Evolutionary conservation across 305 asterid species (phyloP).

Genomic region (Solanum chacoense): DNA sequence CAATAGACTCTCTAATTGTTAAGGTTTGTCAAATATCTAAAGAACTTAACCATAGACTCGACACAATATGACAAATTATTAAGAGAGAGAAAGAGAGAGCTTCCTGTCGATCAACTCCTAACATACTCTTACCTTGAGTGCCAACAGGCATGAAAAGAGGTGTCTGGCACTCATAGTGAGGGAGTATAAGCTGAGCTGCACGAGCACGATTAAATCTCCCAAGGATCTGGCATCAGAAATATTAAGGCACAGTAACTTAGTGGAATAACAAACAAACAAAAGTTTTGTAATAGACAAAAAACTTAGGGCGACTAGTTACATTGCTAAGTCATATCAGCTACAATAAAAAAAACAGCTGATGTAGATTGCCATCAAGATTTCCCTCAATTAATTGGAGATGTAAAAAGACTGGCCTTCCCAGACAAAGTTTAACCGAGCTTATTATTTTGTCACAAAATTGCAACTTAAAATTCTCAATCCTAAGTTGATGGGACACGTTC

Average conservation of each 20-base stretch:
- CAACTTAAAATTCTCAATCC: not conserved
- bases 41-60: not conserved
- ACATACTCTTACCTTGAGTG: slow-evolving; percentile 61
- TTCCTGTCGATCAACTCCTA: not conserved
- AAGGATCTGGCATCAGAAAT: slow-evolving; percentile 48
- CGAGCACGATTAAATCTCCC: slow-evolving; percentile 97
- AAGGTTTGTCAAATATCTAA: not conserved
- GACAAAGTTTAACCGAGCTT: not conserved
- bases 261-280: not conserved
- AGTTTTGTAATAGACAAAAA: not conserved
- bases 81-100: not conserved
- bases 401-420: not conserved
- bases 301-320: not conserved
- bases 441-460: not conserved
- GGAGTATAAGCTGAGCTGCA: slow-evolving; percentile 80
- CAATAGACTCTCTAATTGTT: not conserved
- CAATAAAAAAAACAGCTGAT: not conserved
- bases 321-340: not conserved
- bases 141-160: slow-evolving; percentile 99
- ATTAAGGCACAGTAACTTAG: not conserved
- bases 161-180: slow-evolving; percentile 76
- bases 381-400: not conserved
- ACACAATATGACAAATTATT: not conserved
- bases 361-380: not conserved
- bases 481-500: not conserved